These are phyloP conservation scores for Beta macrorhiza DNA, from an alignment of 179 eudicot genomes.

Conservation along the genomic window DNA sequence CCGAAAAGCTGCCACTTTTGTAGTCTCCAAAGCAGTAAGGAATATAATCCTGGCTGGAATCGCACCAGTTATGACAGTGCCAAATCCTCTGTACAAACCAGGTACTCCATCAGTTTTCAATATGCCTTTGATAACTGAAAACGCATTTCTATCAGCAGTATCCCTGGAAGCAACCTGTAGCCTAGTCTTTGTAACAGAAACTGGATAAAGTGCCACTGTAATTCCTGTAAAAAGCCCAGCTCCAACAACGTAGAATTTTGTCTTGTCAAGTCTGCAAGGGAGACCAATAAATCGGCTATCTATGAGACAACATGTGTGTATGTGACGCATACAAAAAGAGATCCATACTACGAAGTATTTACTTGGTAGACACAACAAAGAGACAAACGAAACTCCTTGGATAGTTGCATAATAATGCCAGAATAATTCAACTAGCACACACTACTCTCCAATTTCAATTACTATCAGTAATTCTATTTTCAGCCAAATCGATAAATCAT, in stretches of 20 bases:
- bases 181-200: constrained; percentile 91
- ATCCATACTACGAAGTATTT: not conserved
- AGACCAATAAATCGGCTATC: not conserved
- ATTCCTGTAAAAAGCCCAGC: constrained; percentile 94
- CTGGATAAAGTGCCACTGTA: constrained; percentile 87
- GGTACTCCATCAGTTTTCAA: constrained; percentile 80
- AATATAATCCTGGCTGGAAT: constrained; percentile 86
- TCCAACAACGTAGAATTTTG: constrained; percentile 89
- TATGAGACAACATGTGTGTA: not conserved
- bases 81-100: constrained; percentile 97
- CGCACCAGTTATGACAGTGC: constrained; percentile 93
- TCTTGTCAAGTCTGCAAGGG: constrained; percentile 85
- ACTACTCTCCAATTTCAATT: not conserved
- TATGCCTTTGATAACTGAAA: constrained; percentile 66
- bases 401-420: not conserved
- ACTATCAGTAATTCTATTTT: not conserved
- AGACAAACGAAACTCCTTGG: not conserved
- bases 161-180: constrained; percentile 86
- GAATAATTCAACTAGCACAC: not conserved
- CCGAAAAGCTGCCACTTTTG: constrained; percentile 75
- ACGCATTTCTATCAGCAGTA: constrained; percentile 64
- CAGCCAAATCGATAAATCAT: not conserved
- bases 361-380: not conserved
- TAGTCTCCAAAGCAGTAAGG: constrained; percentile 89
- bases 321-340: not conserved